These are phyloP conservation scores for Syncephalastrum racemosum DNA, from an alignment of 371 early-diverging fungal species.

Conservation along the genomic window DNA sequence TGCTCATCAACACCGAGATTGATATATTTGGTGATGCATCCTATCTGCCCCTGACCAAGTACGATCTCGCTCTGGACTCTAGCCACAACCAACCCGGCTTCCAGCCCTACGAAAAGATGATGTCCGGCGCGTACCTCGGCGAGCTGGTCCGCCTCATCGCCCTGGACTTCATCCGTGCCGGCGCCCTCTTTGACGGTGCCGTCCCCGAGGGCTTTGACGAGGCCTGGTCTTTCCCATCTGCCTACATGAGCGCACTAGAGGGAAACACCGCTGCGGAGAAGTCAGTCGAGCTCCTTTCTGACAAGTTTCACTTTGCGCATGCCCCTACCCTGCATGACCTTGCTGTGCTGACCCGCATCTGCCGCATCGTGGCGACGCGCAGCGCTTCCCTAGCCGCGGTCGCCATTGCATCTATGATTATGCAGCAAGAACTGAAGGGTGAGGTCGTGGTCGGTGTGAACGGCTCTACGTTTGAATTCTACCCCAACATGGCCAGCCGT, in stretches of 20 bases:
- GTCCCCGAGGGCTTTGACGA: conserved; percentile 56
- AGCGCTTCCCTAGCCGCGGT: conserved; percentile 30
- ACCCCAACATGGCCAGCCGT: conserved; percentile 43
- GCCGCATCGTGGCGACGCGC: conserved; percentile 29
- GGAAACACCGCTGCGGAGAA: conserved; percentile 13
- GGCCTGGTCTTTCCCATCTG: conserved; percentile 71
- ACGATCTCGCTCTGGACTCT: conserved; percentile 76
- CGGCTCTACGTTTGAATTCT: conserved; percentile 43
- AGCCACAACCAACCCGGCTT: conserved; percentile 66
- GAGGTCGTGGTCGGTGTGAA: conserved; percentile 33
- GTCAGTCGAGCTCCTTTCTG: conserved; percentile 12
- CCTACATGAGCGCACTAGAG: conserved; percentile 62
- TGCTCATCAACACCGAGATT: conserved; percentile 87
- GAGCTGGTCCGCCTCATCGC: conserved; percentile 77
- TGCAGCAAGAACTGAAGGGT: conserved; percentile 22
- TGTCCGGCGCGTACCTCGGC: conserved; percentile 88
- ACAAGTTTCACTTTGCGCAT: conserved; percentile 22
- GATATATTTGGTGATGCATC: conserved; percentile 68
- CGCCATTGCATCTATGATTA: conserved; percentile 36
- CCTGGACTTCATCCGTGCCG: conserved; percentile 69
- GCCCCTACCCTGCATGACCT: conserved; percentile 38
- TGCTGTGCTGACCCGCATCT: conserved; percentile 31
- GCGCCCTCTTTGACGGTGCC: conserved; percentile 64
- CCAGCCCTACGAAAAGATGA: conserved; percentile 89
- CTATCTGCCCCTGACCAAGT: conserved; percentile 77